phyloP scores from a whole-genome alignment of 2,329 filamentous ascomycete species.

The Nannizziopsis arthrosporioides region DNA sequence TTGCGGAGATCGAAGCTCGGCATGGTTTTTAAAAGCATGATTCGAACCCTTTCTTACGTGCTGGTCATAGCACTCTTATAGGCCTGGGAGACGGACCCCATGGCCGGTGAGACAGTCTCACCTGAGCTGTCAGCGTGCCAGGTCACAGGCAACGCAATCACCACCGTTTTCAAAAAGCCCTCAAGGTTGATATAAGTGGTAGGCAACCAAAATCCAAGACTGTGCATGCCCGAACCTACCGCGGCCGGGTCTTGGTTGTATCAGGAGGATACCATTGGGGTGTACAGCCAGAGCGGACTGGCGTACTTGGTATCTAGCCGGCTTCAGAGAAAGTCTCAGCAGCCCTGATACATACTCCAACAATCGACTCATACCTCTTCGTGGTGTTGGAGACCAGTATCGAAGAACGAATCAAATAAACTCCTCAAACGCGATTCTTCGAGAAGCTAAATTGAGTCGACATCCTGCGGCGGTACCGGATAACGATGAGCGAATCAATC shows the following conservation, averaged over 20 bases:
- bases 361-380: conserved; percentile 7
- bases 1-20: not conserved
- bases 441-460: conserved; percentile 7
- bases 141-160: conserved; percentile 7
- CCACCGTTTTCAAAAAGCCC: conserved; percentile 3
- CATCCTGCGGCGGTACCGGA: not conserved
- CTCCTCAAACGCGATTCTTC: not conserved
- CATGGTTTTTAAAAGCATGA: not conserved
- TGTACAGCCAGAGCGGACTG: conserved; percentile 1
- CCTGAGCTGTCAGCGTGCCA: conserved; percentile 1
- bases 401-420: not conserved
- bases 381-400: conserved; percentile 10
- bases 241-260: conserved; percentile 1
- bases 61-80: conserved; percentile 5
- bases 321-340: conserved; percentile 5
- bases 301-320: conserved; percentile 4
- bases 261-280: conserved; percentile 6
- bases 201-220: conserved; percentile 4
- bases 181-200: conserved; percentile 10
- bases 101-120: conserved; percentile 5
- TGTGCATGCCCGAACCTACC: conserved; percentile 8
- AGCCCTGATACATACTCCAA: conserved; percentile 7
- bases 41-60: conserved; percentile 2
- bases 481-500: not conserved
- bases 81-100: conserved; percentile 4